Evolutionary conservation across 306 rosid genomes (phyloP), one percentile per base, ranked within the genome.

Genomic region (Rosa persica): DNA sequence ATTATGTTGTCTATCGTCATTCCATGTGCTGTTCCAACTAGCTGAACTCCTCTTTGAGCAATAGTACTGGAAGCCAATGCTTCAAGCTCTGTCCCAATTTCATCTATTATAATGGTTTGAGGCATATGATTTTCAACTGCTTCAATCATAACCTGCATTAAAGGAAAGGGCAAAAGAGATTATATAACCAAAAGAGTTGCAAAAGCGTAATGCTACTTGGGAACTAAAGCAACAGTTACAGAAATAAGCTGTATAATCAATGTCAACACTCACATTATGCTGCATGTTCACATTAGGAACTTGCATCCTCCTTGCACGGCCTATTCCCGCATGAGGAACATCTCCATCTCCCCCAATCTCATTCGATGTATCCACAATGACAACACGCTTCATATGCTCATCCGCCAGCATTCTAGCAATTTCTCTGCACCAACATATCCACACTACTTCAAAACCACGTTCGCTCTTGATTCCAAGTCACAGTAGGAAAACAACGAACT

Each of bases 91-190:
- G 99, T 96, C 80, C 99, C 99, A 66, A 96, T 96, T 91, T 96
- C 99, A 82, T 96, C 99, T 58, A 96, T 96, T 57, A 96, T 93
- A 83, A 96, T 93, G 72, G 94, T 85, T 85, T 96, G 87, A 4
- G 98, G 99, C 99, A 90, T 96, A 85, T 96, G 98, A 78, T 95
- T 95, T 83, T 95, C 98, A 71, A 95, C 98, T 58, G 98, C 98
- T 80, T 95, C 98, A 81, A 95, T 95, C 98, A 95, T 95, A 85
- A 93, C 90, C 99, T 96, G 83, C 71, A 76, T 2, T 75, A 72
- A 55, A 44, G 12, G 39, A 40, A 77, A 68, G 1, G 7, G 40
- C 12, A 11, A 46, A 54, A 20, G 6, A 17, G 0, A 43, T 34
- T 55, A 58, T 61, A 49, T 40, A 64, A 12, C 27, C 75, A 68